phyloP scores from a whole-genome alignment of 116 monocot species.

The Iris pallida region DNA sequence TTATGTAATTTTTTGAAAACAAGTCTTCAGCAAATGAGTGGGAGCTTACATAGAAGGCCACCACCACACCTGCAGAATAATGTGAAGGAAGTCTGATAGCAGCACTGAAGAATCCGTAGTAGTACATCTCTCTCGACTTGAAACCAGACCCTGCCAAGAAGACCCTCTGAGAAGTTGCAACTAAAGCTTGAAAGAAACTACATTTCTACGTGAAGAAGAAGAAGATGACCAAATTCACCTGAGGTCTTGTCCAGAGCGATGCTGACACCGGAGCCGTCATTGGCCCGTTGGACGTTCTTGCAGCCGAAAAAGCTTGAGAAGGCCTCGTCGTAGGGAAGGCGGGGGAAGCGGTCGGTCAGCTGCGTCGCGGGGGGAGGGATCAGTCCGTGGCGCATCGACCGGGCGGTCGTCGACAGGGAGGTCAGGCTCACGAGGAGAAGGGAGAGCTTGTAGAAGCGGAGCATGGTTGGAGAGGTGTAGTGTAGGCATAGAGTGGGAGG shows the following conservation, averaged over 20 bases:
- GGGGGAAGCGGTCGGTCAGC: conserved; percentile 33
- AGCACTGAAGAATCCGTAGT: conserved; percentile 70
- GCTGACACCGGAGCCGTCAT: conserved; percentile 26
- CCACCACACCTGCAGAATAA: conserved; percentile 67
- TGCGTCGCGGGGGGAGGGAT: conserved; percentile 11
- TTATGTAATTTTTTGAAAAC: too few species aligned
- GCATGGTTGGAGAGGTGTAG: too few species aligned
- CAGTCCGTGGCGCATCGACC: conserved; percentile 11
- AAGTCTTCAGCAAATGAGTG: too few species aligned
- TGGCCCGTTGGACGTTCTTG: conserved; percentile 21
- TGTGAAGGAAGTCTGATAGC: conserved; percentile 48
- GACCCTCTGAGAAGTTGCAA: background rate
- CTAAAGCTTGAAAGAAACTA: background rate
- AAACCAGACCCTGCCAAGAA: conserved; percentile 40
- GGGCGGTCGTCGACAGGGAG: background rate
- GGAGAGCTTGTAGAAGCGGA: background rate
- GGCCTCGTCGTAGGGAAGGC: conserved; percentile 20
- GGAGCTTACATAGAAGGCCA: conserved; percentile 61
- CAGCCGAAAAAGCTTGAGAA: conserved; percentile 36
- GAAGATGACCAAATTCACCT: conserved; percentile 14
- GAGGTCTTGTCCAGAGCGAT: conserved; percentile 31
- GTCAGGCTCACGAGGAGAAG: background rate
- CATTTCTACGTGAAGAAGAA: too few species aligned
- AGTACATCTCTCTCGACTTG: conserved; percentile 36
- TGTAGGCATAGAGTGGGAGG: too few species aligned